Evolutionary conservation across 805 yeast genomes (phyloP), one percentile per base, ranked within the genome.

Genomic region (Metschnikowia lachancei): DNA sequence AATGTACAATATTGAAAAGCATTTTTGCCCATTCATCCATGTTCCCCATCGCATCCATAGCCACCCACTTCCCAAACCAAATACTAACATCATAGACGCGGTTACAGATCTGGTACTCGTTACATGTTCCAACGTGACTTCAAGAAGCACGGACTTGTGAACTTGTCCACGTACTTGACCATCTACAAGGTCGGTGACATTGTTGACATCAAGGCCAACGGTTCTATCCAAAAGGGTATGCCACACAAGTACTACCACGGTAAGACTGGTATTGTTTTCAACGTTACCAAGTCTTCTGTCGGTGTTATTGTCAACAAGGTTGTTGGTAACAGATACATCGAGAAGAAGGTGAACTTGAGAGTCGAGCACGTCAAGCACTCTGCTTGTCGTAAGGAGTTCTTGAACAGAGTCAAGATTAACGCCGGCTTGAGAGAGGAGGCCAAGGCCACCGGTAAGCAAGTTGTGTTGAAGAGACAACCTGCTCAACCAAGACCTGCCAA

Each of bases 231-330:
- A 76, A 91, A 92, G 86, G 97, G 98, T 88, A 89, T 94, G 97
- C 99, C 99, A 76, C 96, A 89, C 90, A 94, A 94, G 83, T 91
- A 82, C 87, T 94, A 94, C 97, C 97, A 94, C 84, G 99, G 99
- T 80, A 94, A 91, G 85, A 94, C 99, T 62, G 99, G 99, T 85
- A 88, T 94, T 66, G 83, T 94, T 61, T 94, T 83, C 96, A 94
- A 94, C 85, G 95, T 94, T 64, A 92, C 99, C 86, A 94, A 88
- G 84, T 78, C 96, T 57, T 81, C 99, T 59, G 98, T 94, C 61
- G 99, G 99, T 86, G 94, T 94, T 66, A 88, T 94, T 70, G 76
- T 94, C 74, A 87, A 94, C 95, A 94, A 94, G 87, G 83, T 91
- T 75, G 98, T 94, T 67, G 97, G 98, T 77, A 78, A 87, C 95